Base-by-base conservation (phyloP, 345 rosid genomes). In the Gossypium thurberi region DNA sequence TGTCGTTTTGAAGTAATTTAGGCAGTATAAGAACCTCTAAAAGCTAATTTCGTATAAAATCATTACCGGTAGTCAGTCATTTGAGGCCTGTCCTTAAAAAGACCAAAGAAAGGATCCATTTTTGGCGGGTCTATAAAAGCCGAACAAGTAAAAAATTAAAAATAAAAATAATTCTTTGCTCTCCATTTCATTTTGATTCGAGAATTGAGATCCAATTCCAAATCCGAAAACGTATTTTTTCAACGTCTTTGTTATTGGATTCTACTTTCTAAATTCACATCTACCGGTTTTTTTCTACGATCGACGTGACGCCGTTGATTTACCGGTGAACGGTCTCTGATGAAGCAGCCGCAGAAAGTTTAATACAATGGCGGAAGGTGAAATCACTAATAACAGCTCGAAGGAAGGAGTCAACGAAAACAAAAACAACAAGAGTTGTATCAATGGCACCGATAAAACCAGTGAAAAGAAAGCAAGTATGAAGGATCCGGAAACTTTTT, bases 401-500 rank as follows among this genome's bases (percentile, higher is more conserved):
- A 76, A 67, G 40, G 76, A 68, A 2, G 70, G 73, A 51, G 53
- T 23, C 46, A 33, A 69, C 15, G 84, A 76, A 75, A 70, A 61
- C 61, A 68, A 60, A 25, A 75, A 61, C 51, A 76, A 33, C 48
- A 72, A 67, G 57, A 28, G 6, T 26, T 48, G 25, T 50, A 28
- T 28, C 58, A 59, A 50, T 58, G 58, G 57, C 42, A 63, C 28
- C 14, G 64, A 57, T 50, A 75, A 13, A n/a, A 59, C 20, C 18
- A 55, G 18, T 21, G 26, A 21, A 59, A 26, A 56, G 21, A 78
- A 72, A 21, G 78, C 60, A 78, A 78, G 70, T 46, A 71, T 61
- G 3, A 79, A 80, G 75, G 96, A 89, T 89, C 92, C 83, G 13
- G 97, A 88, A 80, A 75, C 89, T 66, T 83, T 92, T 74, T 69